Percentiles rank a stretch among this genome's conserved stretches.
Evolutionary conservation across 139 green algal species (phyloP).

Genomic region (Picochlorum sp.): DNA sequence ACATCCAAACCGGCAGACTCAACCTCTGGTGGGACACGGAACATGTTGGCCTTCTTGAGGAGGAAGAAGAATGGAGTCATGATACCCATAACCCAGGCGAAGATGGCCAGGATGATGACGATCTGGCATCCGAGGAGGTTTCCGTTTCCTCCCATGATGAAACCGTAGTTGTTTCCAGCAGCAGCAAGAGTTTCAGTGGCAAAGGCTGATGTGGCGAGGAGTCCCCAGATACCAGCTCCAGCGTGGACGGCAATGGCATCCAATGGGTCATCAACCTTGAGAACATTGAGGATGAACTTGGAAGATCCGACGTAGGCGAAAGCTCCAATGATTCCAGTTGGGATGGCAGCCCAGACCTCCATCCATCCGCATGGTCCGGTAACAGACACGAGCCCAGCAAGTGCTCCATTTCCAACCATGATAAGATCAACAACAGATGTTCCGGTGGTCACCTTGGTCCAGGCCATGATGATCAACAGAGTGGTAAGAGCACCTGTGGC

Average conservation of each 20-base stretch:
- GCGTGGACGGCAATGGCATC: constrained; percentile 73
- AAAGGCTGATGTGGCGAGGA: constrained; percentile 48
- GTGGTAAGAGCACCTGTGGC: constrained; percentile 42
- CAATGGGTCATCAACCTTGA: constrained; percentile 65
- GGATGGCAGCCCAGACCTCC: constrained; percentile 73
- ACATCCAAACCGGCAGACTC: constrained; percentile 63
- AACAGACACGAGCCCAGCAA: constrained; percentile 72
- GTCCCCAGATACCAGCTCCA: constrained; percentile 51
- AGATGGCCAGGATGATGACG: constrained; percentile 47
- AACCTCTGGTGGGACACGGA: constrained; percentile 51
- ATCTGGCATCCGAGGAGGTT: constrained; percentile 45
- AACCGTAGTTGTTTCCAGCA: constrained; percentile 38
- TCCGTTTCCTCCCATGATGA: constrained; percentile 53
- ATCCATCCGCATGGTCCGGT: constrained; percentile 60
- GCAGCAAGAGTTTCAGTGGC: constrained; percentile 38
- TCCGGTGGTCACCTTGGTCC: constrained; percentile 24
- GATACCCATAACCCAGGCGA: constrained; percentile 49
- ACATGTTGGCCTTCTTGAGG: constrained; percentile 50
- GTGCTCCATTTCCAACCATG: constrained; percentile 66
- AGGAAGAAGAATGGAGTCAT: constrained; percentile 63
- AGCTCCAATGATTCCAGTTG: constrained; percentile 58
- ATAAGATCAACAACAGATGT: constrained; percentile 62
- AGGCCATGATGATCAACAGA: constrained; percentile 27
- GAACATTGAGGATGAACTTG: constrained; percentile 28
- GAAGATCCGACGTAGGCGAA: constrained; percentile 40